Base-by-base conservation (phyloP, 202 grass and related monocot genomes). In the Schoenoplectus tabernaemontani region DNA sequence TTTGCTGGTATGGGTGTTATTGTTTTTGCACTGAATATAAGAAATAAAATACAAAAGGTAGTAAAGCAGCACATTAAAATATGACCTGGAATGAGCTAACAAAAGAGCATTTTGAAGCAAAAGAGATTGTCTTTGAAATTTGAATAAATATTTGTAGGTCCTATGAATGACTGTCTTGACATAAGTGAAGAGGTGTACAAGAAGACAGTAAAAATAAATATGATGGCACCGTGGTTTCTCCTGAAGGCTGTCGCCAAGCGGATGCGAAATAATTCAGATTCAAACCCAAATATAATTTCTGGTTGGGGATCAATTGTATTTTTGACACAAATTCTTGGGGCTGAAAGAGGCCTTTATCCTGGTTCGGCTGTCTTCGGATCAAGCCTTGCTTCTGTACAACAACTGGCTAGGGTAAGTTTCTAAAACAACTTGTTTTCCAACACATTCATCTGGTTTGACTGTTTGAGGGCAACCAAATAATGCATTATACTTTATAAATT, bases 321-420 rank as follows among this genome's bases (percentile, higher is more conserved):
- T 78, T 69, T 93, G 61, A 90, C 89, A 4, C 94, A 97, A 82
- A 94, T 94, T 83, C 83, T 94, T 43, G 94, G 94, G 4, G 87
- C 91, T 2, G 91, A 97, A 81, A 93, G 94, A 90, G 94, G 91
- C 41, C 54, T 94, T n/a, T 93, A 97, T 79, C 83, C 87, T 7
- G 89, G 91, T 15, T 88, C 94, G 28, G 86, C 83, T 23, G 94
- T 91, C 6, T 97, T 88, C 30, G 94, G 94, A 7, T 84, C 89
- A 60, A 94, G 91, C 67, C 78, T 94, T 44, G 94, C 91, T 56
- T 88, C 91, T 0, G 63, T 97, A 78, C 91, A 97, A 78, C 94
- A 97, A 34, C 62, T 97, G 84, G 87, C 88, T 57, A 86, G 87
- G 63, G 94, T 97, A 87, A 80, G 94, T 70, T 28, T 44, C 1